Evolutionary conservation across 106 monocot genomes (phyloP).

Genomic region (Allium cepa): DNA sequence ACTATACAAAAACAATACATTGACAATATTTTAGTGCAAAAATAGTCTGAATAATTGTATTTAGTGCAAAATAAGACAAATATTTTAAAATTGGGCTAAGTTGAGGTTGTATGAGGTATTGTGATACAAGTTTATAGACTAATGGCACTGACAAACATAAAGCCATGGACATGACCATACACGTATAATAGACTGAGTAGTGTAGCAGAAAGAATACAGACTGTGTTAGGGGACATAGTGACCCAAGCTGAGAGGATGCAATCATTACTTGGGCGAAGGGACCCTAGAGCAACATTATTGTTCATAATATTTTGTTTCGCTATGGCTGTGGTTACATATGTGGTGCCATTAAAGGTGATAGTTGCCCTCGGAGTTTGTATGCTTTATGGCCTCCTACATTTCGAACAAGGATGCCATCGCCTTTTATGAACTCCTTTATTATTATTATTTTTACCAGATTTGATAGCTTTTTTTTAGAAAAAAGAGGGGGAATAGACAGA

Average conservation of each 20-base stretch:
- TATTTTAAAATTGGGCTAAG: too few relatives aligned
- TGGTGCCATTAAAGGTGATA: slow-evolving; percentile 32
- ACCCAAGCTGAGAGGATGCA: slow-evolving; percentile 71
- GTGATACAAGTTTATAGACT: too few relatives aligned
- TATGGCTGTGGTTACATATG: slow-evolving; percentile 37
- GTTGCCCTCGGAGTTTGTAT: slow-evolving; percentile 33
- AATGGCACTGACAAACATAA: too few relatives aligned
- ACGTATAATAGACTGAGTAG: slow-evolving; percentile 53
- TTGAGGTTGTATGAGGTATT: too few relatives aligned
- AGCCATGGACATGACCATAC: too few relatives aligned
- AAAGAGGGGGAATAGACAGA: not conserved
- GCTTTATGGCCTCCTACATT: slow-evolving; percentile 60
- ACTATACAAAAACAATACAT: too few relatives aligned
- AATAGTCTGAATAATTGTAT: too few relatives aligned
- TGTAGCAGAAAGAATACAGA: slow-evolving; percentile 70
- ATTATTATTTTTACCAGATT: slow-evolving; percentile 52
- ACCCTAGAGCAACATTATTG: slow-evolving; percentile 63
- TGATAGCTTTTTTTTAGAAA: slow-evolving; percentile 40
- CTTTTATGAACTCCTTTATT: slow-evolving; percentile 68
- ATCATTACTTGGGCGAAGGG: slow-evolving; percentile 71
- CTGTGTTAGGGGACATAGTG: slow-evolving; percentile 72
- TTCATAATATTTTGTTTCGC: slow-evolving; percentile 43
- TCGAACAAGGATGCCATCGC: slow-evolving; percentile 52
- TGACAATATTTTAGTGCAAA: too few relatives aligned
- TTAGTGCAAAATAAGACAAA: too few relatives aligned